Evolutionary conservation across 768 basidiomycete species (phyloP).

Genomic region (Collybiopsis confluens): DNA sequence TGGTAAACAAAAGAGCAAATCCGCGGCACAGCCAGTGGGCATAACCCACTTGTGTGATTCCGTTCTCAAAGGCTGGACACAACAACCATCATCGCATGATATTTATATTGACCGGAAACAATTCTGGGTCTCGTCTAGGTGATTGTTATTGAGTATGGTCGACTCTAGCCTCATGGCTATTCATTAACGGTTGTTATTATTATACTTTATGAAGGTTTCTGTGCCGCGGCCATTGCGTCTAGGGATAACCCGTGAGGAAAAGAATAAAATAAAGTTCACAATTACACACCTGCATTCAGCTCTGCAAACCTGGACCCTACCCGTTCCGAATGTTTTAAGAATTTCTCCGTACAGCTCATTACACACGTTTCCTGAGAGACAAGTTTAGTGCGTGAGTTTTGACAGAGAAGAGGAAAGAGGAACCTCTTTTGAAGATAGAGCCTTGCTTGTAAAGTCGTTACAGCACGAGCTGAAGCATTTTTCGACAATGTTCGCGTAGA

Average conservation of each 20-base stretch:
- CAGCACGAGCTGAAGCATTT: slow-evolving; percentile 94
- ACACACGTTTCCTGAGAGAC: slow-evolving; percentile 75
- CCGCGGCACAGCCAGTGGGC: neutral
- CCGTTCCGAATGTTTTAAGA: slow-evolving; percentile 93
- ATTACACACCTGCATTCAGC: slow-evolving; percentile 76
- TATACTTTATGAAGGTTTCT: slow-evolving; percentile 3
- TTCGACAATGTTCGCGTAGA: slow-evolving; percentile 93
- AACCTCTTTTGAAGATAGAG: slow-evolving; percentile 91
- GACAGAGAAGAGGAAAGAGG: neutral
- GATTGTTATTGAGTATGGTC: too few relatives aligned
- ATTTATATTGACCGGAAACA: too few relatives aligned
- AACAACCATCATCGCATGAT: too few relatives aligned
- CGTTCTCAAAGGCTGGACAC: too few relatives aligned
- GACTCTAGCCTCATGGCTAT: neutral
- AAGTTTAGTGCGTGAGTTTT: slow-evolving; percentile 5
- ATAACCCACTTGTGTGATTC: too few relatives aligned
- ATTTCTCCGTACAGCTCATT: slow-evolving; percentile 94
- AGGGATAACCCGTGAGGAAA: neutral
- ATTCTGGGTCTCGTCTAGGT: too few relatives aligned
- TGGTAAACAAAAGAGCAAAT: neutral
- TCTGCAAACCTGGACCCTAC: slow-evolving; percentile 92
- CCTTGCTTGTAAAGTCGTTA: slow-evolving; percentile 96
- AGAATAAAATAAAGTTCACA: neutral
- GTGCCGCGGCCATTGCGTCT: slow-evolving; percentile 5
- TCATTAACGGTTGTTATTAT: neutral